These are phyloP conservation scores for Epichloe gansuensis DNA, from an alignment of 2,329 filamentous ascomycete genomes.

Conservation along the genomic window DNA sequence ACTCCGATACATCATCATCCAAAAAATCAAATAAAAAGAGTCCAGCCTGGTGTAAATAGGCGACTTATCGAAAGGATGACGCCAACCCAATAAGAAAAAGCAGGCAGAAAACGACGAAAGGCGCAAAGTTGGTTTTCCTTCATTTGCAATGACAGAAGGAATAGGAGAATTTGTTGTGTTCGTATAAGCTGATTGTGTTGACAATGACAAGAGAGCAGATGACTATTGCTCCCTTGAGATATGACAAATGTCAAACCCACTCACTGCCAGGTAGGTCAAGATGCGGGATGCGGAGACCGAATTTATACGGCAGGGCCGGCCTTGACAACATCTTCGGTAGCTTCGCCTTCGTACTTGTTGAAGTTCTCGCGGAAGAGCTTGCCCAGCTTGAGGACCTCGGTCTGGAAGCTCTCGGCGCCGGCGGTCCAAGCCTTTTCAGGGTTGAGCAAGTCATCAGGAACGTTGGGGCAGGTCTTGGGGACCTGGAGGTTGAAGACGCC, in stretches of 20 bases:
- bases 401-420: slow-evolving; percentile 66
- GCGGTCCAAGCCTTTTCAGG: slow-evolving; percentile 85
- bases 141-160: background rate
- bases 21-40: background rate
- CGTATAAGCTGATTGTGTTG: background rate
- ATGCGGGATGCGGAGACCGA: background rate
- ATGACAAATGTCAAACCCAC: background rate
- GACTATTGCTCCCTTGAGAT: background rate
- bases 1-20: background rate
- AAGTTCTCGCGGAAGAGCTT: slow-evolving; percentile 93
- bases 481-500: slow-evolving; percentile 93
- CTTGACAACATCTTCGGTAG: slow-evolving; percentile 65
- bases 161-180: background rate
- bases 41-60: background rate
- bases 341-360: slow-evolving; percentile 81
- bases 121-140: background rate
- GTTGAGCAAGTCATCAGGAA: slow-evolving; percentile 88
- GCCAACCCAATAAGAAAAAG: background rate
- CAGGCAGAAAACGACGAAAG: background rate
- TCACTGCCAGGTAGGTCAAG: background rate
- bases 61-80: background rate
- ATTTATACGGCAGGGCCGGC: slow-evolving; percentile 38
- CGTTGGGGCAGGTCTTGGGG: slow-evolving; percentile 80
- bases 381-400: slow-evolving; percentile 83
- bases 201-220: background rate